Base-by-base conservation (phyloP, 148 eudicot species). In the Bassia scoparia region DNA sequence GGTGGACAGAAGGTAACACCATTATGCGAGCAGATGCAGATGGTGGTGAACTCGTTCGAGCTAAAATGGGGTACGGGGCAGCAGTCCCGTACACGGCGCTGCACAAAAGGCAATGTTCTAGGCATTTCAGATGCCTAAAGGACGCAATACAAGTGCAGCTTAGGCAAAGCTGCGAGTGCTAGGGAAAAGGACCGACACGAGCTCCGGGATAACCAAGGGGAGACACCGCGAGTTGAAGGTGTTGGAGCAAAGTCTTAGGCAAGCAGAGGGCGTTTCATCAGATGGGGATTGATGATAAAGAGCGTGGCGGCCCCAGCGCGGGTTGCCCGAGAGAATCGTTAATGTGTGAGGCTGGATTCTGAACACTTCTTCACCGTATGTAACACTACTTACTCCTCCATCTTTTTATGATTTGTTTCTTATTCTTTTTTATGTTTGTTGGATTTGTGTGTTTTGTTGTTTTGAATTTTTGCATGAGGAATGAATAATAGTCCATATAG, bases 351-450 rank as follows among this genome's bases (percentile, higher is more conserved):
- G 97, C 56, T 93, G 98, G 98, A 97, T 93, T 93, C 90, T 31
- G 98, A 93, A 77, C 98, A 93, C 82, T 90, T 93, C 90, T 93
- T 61, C 92, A 93, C 98, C 98, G 98, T 93, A 90, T 60, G 98
- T 90, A n/a, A n/a, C n/a, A n/a, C n/a, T n/a, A n/a, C n/a, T n/a
- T n/a, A n/a, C n/a, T n/a, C n/a, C n/a, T n/a, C n/a, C n/a, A n/a
- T n/a, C n/a, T n/a, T n/a, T n/a, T n/a, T n/a, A n/a, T n/a, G n/a
- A n/a, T 24, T 41, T 60, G 67, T 54, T 15, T 49, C 46, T 67
- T 53, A 26, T 23, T 68, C 61, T 43, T 65, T 61, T 64, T 61
- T 34, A 33, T 23, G 11, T 31, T 26, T 53, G 3, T 37, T n/a
- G n/a, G n/a, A n/a, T n/a, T 24, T 68, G 43, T 31, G 10, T 23